Evolutionary conservation across 169 alveolate species (phyloP).

Genomic region (Eimeria praecox): DNA sequence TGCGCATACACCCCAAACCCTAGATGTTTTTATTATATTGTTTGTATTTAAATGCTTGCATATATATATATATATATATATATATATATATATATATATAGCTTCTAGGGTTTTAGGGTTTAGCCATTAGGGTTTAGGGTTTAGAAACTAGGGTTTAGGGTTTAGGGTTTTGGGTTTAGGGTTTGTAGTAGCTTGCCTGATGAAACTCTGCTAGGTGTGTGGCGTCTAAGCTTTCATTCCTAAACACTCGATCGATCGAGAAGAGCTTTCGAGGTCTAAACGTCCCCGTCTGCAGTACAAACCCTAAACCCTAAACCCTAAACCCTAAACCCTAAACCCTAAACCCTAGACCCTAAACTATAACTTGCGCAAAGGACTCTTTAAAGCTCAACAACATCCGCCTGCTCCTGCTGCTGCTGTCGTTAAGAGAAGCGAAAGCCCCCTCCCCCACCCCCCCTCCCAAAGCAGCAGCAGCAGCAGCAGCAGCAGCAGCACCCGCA

Average conservation of each 20-base stretch:
- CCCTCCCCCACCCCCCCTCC: no score
- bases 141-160: neutral
- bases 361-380: neutral
- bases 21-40: neutral
- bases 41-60: neutral
- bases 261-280: slow-evolving; percentile 96
- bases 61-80: neutral
- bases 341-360: neutral
- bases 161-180: no score
- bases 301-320: slow-evolving; percentile 52
- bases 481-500: no score
- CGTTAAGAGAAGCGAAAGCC: no score
- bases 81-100: neutral
- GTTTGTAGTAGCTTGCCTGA: slow-evolving; percentile 88
- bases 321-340: slow-evolving; percentile 28
- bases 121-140: no score
- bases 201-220: slow-evolving; percentile 99
- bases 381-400: neutral
- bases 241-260: slow-evolving; percentile 99
- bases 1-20: slow-evolving; percentile 24
- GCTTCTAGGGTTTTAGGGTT: neutral
- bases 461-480: no score
- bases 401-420: no score
- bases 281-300: slow-evolving; percentile 69
- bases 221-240: slow-evolving; percentile 99